Percentiles rank a stretch among this genome's conserved stretches.
Evolutionary conservation across 1,284 basidiomycete genomes (phyloP).

Genomic region (Austroboletus niveus): DNA sequence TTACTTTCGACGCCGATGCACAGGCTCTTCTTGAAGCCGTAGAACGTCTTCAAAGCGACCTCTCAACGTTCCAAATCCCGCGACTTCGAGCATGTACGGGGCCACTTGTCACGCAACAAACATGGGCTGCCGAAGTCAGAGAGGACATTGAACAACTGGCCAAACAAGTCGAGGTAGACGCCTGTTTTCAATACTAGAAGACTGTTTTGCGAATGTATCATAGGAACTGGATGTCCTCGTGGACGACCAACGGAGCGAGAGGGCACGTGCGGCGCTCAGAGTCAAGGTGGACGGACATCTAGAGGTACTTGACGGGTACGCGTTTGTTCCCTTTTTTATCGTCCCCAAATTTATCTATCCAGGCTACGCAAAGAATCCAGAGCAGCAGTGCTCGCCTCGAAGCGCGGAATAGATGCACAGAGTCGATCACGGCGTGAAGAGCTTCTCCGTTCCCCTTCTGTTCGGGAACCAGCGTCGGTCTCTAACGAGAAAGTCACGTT

Average conservation of each 20-base stretch:
- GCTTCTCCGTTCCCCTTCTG: slow-evolving; percentile 52
- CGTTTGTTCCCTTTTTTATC: slow-evolving; percentile 1
- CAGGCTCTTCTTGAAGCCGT: slow-evolving; percentile 48
- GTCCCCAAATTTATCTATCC: slow-evolving; percentile 11
- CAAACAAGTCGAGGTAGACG: slow-evolving; percentile 67
- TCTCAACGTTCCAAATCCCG: slow-evolving; percentile 72
- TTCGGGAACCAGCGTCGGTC: slow-evolving; percentile 41
- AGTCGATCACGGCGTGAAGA: slow-evolving; percentile 60
- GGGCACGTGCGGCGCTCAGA: slow-evolving; percentile 50
- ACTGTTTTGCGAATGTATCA: background rate
- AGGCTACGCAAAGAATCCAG: slow-evolving; percentile 65
- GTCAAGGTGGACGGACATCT: slow-evolving; percentile 49
- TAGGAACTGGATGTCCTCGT: slow-evolving; percentile 65
- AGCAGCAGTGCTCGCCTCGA: slow-evolving; percentile 65
- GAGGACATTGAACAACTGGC: slow-evolving; percentile 68
- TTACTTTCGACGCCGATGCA: slow-evolving; percentile 50
- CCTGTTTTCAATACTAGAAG: slow-evolving; percentile 4
- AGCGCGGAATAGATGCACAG: slow-evolving; percentile 64
- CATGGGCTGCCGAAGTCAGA: slow-evolving; percentile 69
- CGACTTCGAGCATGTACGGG: slow-evolving; percentile 65
- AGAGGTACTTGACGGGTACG: slow-evolving; percentile 50
- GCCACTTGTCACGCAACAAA: slow-evolving; percentile 66
- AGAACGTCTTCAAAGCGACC: slow-evolving; percentile 58
- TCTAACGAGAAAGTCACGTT: slow-evolving; percentile 56
- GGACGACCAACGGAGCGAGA: slow-evolving; percentile 64